These are phyloP conservation scores for Penicillium macrosclerotiorum DNA, from an alignment of 495 filamentous ascomycete species.

Conservation along the genomic window DNA sequence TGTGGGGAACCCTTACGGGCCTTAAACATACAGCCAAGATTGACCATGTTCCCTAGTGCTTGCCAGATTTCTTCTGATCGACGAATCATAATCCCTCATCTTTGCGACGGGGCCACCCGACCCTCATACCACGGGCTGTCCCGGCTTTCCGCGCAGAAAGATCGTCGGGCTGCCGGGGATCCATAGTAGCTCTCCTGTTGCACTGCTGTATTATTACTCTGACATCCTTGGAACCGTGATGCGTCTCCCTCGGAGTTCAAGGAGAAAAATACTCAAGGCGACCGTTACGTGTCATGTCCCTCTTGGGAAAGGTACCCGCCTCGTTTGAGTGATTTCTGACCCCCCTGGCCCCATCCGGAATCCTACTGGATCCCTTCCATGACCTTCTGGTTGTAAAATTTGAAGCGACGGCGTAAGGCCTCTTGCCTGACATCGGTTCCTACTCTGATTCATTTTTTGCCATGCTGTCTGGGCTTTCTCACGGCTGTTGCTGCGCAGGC, in stretches of 20 bases:
- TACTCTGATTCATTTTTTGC: background rate
- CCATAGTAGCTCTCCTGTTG: constrained; percentile 1
- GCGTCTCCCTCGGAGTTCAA: background rate
- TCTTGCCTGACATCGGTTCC: background rate
- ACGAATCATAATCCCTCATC: constrained; percentile 14
- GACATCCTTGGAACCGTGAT: background rate
- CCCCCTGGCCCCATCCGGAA: background rate
- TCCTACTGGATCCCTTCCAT: background rate
- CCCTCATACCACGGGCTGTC: constrained; percentile 15
- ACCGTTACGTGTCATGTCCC: constrained; percentile 42
- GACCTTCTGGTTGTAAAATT: background rate
- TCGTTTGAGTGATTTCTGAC: background rate
- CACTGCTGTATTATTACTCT: background rate
- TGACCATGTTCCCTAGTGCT: background rate
- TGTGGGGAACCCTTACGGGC: background rate
- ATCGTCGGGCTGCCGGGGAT: constrained; percentile 10
- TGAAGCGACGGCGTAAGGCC: no score
- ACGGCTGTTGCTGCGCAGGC: no score
- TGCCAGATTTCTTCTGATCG: constrained; percentile 8
- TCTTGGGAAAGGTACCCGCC: constrained; percentile 24
- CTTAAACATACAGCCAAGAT: background rate
- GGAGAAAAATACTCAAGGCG: background rate
- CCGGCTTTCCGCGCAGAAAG: constrained; percentile 16
- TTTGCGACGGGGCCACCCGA: constrained; percentile 12
- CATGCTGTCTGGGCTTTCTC: background rate